phyloP scores from a whole-genome alignment of 768 basidiomycete genomes.

The Leccinum broughii region DNA sequence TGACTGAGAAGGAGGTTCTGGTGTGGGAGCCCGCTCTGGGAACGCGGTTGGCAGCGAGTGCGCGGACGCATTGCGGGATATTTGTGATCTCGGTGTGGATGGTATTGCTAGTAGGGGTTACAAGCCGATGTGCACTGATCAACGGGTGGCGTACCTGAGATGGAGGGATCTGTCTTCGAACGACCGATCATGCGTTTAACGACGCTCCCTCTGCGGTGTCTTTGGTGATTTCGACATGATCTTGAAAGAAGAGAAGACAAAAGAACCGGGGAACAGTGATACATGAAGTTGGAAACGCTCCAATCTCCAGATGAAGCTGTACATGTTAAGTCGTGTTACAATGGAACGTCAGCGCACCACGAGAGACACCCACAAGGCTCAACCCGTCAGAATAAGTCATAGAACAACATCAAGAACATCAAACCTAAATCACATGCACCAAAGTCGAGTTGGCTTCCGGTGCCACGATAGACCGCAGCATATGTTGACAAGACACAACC shows the following conservation, averaged over 20 bases:
- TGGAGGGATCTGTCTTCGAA: slow-evolving; percentile 61
- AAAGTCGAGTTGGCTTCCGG: no score
- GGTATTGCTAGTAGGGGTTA: slow-evolving; percentile 8
- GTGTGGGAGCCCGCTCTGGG: slow-evolving; percentile 27
- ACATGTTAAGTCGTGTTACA: no score
- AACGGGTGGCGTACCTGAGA: slow-evolving; percentile 28
- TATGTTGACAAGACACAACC: no score
- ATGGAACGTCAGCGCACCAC: no score
- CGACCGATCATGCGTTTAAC: slow-evolving; percentile 74
- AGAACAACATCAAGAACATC: no score
- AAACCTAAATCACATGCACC: no score
- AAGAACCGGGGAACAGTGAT: no score
- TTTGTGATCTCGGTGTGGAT: background rate
- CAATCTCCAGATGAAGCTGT: no score
- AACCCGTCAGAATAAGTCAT: no score
- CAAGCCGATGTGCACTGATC: background rate
- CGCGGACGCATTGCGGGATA: slow-evolving; percentile 24
- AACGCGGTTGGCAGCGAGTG: slow-evolving; percentile 23
- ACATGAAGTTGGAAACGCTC: no score
- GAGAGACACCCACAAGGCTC: no score
- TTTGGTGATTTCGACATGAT: slow-evolving; percentile 18
- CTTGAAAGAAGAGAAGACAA: slow-evolving; percentile 5
- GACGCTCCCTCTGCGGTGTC: slow-evolving; percentile 38
- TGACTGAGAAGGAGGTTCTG: slow-evolving; percentile 25
- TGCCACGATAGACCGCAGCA: no score